Base-by-base conservation (phyloP, 805 yeast genomes). In the Saccharomycopsis microspora region DNA sequence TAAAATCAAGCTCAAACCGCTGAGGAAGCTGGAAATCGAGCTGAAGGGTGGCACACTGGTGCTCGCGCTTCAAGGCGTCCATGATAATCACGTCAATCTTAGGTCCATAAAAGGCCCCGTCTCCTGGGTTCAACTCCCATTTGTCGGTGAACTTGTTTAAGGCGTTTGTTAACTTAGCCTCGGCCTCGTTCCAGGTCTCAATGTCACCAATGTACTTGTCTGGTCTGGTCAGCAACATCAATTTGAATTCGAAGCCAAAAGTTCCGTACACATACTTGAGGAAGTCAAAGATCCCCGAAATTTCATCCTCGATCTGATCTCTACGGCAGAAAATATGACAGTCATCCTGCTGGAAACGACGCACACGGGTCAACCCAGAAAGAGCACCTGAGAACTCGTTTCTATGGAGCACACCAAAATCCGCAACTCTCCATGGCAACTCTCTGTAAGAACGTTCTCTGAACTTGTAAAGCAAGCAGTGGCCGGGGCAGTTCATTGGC, bases 311-410 rank as follows among this genome's bases (percentile, higher is more conserved):
- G 58, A 90, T 87, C 72, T 90, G 97, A 54, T 83, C 95, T 57
- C 76, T 80, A 48, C 87, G 80, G 74, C 97, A 93, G 83, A 90
- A 90, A 57, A 90, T 90, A 66, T 90, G 98, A 43, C 96, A 97
- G 69, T 90, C 98, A 67, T 90, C 98, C 72, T 90, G 98, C 69
- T 90, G 98, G 85, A 90, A 90, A 69, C 97, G 81, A 71, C 98
- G 85, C 42, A 93, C 97, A 71, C 98, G 84, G 48, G 98, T 93
- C 65, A 90, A 79, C 44, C 93, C 93, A 39, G 96, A 80, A 56
- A 90, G 74, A 8, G 97, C 97, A 68, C 97, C 97, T 39, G 93
- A 80, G 58, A 83, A 85, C 68, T 90, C 98, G 66, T 90, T 90
- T 74, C 98, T 82, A 72, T 90, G 98, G 57, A 90, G 75, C 47